These are phyloP conservation scores for Annulohypoxylon nitens DNA, from an alignment of 495 filamentous ascomycete species.

Conservation along the genomic window DNA sequence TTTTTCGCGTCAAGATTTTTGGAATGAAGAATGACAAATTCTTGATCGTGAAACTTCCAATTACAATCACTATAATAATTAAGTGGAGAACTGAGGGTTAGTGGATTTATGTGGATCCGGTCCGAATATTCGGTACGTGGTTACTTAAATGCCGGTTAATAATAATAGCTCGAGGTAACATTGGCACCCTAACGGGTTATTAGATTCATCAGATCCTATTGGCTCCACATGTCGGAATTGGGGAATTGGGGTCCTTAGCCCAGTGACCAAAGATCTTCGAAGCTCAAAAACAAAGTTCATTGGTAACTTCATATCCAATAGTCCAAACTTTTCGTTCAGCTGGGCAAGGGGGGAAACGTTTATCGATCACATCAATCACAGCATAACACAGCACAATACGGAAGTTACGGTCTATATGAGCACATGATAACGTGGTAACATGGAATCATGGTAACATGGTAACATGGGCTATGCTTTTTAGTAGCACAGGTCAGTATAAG, in stretches of 20 bases:
- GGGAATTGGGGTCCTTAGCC: constrained; percentile 3
- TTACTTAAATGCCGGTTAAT: not conserved
- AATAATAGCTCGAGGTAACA: not conserved
- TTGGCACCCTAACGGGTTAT: not conserved
- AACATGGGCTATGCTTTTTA: constrained; percentile 13
- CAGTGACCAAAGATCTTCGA: constrained; percentile 34
- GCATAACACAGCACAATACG: not conserved
- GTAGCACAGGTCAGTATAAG: not conserved
- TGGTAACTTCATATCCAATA: constrained; percentile 44
- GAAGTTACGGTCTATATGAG: constrained; percentile 1
- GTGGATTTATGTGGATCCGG: constrained; percentile 39
- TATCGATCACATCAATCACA: constrained; percentile 15
- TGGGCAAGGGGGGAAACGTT: constrained; percentile 33
- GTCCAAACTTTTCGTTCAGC: constrained; percentile 37
- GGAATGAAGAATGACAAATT: not conserved
- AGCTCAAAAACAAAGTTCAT: constrained; percentile 23
- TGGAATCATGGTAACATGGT: not conserved
- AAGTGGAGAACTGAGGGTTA: constrained; percentile 6
- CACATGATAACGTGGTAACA: not conserved
- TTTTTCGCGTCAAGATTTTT: no score
- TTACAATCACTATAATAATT: not conserved
- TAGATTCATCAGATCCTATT: not conserved
- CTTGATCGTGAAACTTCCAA: constrained; percentile 1
- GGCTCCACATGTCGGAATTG: constrained; percentile 3
- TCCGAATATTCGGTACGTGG: constrained; percentile 23